Percentiles rank a stretch among this genome's conserved stretches.
Conservation (phyloP, 768 basidiomycete species). For the Pleurotus eryngii region DNA sequence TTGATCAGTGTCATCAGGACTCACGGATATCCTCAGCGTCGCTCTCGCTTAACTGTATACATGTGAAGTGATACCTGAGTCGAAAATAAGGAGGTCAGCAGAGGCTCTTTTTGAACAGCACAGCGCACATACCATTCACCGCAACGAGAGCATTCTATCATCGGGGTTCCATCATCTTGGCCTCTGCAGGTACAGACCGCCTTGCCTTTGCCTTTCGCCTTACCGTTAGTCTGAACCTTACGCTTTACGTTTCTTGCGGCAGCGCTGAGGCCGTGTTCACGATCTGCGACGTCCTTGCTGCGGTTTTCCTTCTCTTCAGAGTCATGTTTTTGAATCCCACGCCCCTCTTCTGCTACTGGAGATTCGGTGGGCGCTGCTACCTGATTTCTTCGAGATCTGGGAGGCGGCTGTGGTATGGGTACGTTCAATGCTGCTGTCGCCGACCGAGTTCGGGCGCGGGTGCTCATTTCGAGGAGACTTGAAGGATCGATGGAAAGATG, state of each 20-base stretch:
- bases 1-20: constrained; percentile 21
- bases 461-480: constrained; percentile 31
- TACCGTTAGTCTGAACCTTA: constrained; percentile 1
- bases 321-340: constrained; percentile 9
- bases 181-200: constrained; percentile 62
- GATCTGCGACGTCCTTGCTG: constrained; percentile 14
- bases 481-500: neutral
- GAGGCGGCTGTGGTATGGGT: neutral
- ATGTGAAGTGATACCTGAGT: constrained; percentile 80
- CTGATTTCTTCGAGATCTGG: constrained; percentile 4
- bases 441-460: constrained; percentile 43
- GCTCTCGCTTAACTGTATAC: constrained; percentile 57
- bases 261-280: constrained; percentile 14
- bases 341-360: constrained; percentile 1
- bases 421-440: constrained; percentile 18
- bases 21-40: constrained; percentile 79
- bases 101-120: neutral
- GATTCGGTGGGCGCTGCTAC: constrained; percentile 1
- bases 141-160: constrained; percentile 75
- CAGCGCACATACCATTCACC: constrained; percentile 60
- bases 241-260: constrained; percentile 15
- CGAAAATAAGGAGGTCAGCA: constrained; percentile 5
- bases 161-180: constrained; percentile 75
- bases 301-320: constrained; percentile 25
- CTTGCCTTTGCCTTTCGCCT: constrained; percentile 13